phyloP scores from a whole-genome alignment of 1,139 yeast genomes.

The Yamadazyma sp. region DNA sequence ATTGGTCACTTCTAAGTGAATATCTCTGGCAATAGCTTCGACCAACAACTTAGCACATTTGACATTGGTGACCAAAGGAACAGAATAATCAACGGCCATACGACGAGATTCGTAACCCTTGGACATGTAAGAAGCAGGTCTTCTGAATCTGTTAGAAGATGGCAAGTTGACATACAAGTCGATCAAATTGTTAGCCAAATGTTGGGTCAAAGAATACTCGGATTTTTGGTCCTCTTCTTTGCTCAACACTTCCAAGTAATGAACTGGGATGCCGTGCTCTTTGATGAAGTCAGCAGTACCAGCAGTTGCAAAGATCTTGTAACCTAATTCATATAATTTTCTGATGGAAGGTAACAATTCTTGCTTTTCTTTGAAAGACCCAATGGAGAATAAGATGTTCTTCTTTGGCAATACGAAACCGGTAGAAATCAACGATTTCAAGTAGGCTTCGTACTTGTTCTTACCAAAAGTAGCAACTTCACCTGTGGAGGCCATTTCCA shows the following conservation, averaged over 20 bases:
- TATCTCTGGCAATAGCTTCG: conserved; percentile 82
- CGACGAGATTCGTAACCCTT: conserved; percentile 98
- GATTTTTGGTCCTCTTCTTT: conserved; percentile 78
- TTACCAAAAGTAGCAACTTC: conserved; percentile 98
- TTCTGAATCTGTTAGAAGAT: conserved; percentile 93
- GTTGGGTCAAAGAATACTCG: conserved; percentile 94
- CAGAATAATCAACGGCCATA: conserved; percentile 98
- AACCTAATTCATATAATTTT: conserved; percentile 81
- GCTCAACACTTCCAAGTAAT: conserved; percentile 85
- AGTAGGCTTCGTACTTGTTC: conserved; percentile 94
- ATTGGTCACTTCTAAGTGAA: conserved; percentile 66
- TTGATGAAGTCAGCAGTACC: conserved; percentile 98
- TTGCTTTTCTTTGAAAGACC: conserved; percentile 95
- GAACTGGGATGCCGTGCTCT: conserved; percentile 92
- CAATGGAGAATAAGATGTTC: conserved; percentile 89
- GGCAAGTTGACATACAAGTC: conserved; percentile 96
- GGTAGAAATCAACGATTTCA: conserved; percentile 90
- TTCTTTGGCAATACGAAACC: conserved; percentile 95
- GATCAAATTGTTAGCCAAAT: conserved; percentile 93
- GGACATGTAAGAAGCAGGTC: conserved; percentile 97
- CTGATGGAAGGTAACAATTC: conserved; percentile 88
- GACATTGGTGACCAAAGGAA: conserved; percentile 96
- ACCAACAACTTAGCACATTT: conserved; percentile 94
- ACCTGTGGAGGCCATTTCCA: conserved; percentile 99
- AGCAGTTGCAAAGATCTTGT: conserved; percentile 91